These are phyloP conservation scores for Zasmidium cellare DNA, from an alignment of 2,329 filamentous ascomycete genomes.

Conservation along the genomic window DNA sequence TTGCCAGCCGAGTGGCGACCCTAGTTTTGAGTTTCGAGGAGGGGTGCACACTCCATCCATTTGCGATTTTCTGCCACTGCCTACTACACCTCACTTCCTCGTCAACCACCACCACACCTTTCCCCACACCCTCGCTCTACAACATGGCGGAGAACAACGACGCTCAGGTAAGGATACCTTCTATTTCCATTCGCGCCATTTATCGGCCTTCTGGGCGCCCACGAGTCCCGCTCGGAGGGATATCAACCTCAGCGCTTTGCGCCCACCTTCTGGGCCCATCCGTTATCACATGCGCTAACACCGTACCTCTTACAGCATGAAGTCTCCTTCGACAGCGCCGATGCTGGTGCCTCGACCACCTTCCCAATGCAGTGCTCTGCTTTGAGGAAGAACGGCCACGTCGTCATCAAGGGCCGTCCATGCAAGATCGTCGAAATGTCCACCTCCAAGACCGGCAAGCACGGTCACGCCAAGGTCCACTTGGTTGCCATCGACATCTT, in stretches of 20 bases:
- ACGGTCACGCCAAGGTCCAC: slow-evolving; percentile 99
- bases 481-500: slow-evolving; percentile 98
- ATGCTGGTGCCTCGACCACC: slow-evolving; percentile 93
- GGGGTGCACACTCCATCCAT: background rate
- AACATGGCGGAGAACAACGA: slow-evolving; percentile 63
- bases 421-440: slow-evolving; percentile 99
- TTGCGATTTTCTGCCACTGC: background rate
- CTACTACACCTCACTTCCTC: background rate
- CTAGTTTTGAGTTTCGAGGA: background rate
- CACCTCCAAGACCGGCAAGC: slow-evolving; percentile 99
- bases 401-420: slow-evolving; percentile 96
- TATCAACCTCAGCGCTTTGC: slow-evolving; percentile 1
- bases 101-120: slow-evolving; percentile 35
- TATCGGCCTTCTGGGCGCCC: slow-evolving; percentile 1
- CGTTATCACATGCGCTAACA: slow-evolving; percentile 17
- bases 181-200: background rate
- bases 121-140: slow-evolving; percentile 42
- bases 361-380: slow-evolving; percentile 99
- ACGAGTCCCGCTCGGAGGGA: background rate
- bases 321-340: slow-evolving; percentile 84
- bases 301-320: slow-evolving; percentile 45
- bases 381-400: slow-evolving; percentile 98
- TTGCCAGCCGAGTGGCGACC: background rate
- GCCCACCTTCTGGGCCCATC: background rate
- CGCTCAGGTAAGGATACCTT: slow-evolving; percentile 58